Evolutionary conservation across 2,329 filamentous ascomycete genomes (phyloP).

Genomic region (Talaromyces sp.): DNA sequence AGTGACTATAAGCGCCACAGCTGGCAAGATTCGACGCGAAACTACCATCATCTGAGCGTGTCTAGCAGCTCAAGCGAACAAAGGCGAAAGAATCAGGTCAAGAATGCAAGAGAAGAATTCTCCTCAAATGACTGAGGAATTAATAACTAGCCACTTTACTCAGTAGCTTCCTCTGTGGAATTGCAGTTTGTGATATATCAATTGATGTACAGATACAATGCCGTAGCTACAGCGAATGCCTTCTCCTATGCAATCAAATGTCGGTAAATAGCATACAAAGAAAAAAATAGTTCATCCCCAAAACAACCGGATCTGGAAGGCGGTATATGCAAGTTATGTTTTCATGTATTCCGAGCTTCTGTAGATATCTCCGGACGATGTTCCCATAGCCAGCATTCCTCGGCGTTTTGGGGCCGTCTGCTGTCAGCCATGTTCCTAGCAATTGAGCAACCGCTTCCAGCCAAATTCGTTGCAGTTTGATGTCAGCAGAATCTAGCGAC

Average conservation of each 20-base stretch:
- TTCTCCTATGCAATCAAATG: background rate
- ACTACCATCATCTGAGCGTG: background rate
- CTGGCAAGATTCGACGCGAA: background rate
- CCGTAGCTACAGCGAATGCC: background rate
- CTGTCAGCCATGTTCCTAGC: background rate
- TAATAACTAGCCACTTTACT: background rate
- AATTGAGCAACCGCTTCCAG: background rate
- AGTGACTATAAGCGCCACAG: background rate
- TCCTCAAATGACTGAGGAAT: background rate
- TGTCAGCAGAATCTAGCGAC: background rate
- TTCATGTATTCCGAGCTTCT: background rate
- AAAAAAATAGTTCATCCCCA: background rate
- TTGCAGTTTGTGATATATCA: background rate
- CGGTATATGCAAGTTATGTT: slow-evolving; percentile 5
- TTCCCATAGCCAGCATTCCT: slow-evolving; percentile 3
- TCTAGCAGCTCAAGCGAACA: background rate
- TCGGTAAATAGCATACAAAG: background rate
- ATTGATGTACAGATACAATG: background rate
- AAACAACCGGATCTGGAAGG: slow-evolving; percentile 4
- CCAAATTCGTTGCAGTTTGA: background rate
- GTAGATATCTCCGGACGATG: background rate
- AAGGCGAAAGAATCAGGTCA: background rate
- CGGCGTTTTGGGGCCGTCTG: background rate
- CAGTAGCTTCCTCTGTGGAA: background rate
- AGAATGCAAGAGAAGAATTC: background rate